Conservation (phyloP, 345 rosid genomes). For the Anastatica hierochuntica region DNA sequence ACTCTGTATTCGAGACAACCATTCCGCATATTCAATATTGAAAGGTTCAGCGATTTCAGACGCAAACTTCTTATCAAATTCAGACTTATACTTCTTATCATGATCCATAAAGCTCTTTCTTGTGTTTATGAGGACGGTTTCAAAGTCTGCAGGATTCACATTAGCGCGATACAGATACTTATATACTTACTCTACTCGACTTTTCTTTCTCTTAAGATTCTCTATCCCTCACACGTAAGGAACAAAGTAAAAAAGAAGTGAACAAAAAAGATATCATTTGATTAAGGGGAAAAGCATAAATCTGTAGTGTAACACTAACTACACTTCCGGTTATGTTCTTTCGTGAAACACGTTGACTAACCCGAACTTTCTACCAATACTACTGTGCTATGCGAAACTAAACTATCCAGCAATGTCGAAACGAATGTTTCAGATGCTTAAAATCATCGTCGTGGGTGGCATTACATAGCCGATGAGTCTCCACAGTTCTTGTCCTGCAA, state of each 20-base stretch:
- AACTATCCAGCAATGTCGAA: background rate
- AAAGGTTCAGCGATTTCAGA: background rate
- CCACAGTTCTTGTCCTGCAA: conserved; percentile 1
- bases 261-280: background rate
- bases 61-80: background rate
- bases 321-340: background rate
- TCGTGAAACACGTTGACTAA: conserved; percentile 9
- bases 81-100: background rate
- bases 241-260: conserved; percentile 2
- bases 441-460: too few species aligned
- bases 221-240: conserved; percentile 11
- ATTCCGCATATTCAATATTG: accelerated
- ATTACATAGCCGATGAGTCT: conserved; percentile 8
- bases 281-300: conserved; percentile 21
- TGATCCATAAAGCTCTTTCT: background rate
- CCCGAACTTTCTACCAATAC: background rate
- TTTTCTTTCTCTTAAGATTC: background rate
- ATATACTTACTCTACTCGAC: background rate
- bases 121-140: background rate
- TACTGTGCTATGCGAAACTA: background rate
- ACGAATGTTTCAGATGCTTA: background rate
- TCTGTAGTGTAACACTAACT: conserved; percentile 4
- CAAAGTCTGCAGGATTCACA: conserved; percentile 3
- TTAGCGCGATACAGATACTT: background rate
- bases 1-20: background rate